phyloP scores from a whole-genome alignment of 805 yeast genomes.

The Ogataea polymorpha region DNA sequence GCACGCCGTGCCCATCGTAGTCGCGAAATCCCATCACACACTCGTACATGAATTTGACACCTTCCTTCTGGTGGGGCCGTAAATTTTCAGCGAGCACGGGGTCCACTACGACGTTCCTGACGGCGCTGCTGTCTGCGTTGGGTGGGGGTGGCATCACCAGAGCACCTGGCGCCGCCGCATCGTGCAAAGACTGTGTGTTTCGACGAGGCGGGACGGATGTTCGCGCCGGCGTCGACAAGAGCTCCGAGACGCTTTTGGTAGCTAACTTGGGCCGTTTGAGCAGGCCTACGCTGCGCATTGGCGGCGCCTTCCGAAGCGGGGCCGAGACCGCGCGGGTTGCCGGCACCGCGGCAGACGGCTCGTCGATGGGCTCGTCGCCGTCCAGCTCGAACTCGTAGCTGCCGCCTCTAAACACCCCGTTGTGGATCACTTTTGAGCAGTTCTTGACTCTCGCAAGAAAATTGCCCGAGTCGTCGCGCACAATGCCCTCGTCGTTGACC shows the following conservation, averaged over 20 bases:
- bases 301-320: not conserved
- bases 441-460: constrained; percentile 20
- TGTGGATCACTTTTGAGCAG: constrained; percentile 17
- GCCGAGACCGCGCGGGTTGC: not conserved
- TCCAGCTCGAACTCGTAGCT: constrained; percentile 62
- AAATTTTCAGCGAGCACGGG: constrained; percentile 50
- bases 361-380: constrained; percentile 32
- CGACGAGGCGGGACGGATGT: not conserved
- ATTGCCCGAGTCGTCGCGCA: constrained; percentile 32
- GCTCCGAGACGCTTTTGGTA: constrained; percentile 5
- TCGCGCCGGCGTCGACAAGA: constrained; percentile 10
- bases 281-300: constrained; percentile 3
- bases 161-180: constrained; percentile 35
- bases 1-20: constrained; percentile 59
- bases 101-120: constrained; percentile 54
- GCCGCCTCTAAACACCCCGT: constrained; percentile 48
- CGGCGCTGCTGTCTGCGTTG: not conserved
- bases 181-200: constrained; percentile 35
- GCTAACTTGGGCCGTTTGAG: constrained; percentile 5
- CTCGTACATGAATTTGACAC: constrained; percentile 75
- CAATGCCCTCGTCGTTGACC: constrained; percentile 21
- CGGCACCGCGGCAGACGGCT: not conserved
- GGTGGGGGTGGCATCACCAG: constrained; percentile 33
- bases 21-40: constrained; percentile 72
- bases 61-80: constrained; percentile 86